Conservation (phyloP, 176 grass and related monocot species). For the Ananas comosus region DNA sequence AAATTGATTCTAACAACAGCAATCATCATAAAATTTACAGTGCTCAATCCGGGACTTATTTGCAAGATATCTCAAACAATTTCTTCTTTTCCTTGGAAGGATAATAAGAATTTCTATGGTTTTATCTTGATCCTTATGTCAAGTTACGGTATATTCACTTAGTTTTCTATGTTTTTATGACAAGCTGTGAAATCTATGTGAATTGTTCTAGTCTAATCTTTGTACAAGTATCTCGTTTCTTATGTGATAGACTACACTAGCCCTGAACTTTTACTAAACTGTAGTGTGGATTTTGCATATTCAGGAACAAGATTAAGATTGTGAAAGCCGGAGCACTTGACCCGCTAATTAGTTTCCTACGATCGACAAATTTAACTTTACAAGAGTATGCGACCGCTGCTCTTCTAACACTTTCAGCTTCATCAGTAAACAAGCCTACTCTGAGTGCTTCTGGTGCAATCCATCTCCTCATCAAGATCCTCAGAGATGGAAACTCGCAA, state of each 20-base stretch:
- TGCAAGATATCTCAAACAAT: too few relatives aligned
- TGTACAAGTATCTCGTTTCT: background rate
- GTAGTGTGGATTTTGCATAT: constrained; percentile 14
- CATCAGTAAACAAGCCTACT: constrained; percentile 48
- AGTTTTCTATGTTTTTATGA: too few relatives aligned
- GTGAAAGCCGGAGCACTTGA: constrained; percentile 61
- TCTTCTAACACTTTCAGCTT: constrained; percentile 84
- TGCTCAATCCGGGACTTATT: too few relatives aligned
- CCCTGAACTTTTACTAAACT: constrained; percentile 16
- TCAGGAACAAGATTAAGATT: constrained; percentile 90
- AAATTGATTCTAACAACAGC: too few relatives aligned
- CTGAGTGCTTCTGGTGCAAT: constrained; percentile 62
- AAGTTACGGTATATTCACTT: too few relatives aligned
- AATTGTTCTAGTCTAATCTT: too few relatives aligned
- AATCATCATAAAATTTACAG: too few relatives aligned
- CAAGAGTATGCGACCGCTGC: constrained; percentile 85
- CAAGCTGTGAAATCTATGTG: too few relatives aligned
- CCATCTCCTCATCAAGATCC: constrained; percentile 64
- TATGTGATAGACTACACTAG: background rate
- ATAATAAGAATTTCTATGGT: too few relatives aligned
- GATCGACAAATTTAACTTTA: constrained; percentile 50
- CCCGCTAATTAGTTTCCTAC: constrained; percentile 55
- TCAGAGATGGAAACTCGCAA: constrained; percentile 66
- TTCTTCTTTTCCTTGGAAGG: too few relatives aligned
- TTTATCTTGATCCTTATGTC: too few relatives aligned